These are phyloP conservation scores for Taiwanofungus camphoratus DNA, from an alignment of 1,284 basidiomycete species.

Conservation along the genomic window DNA sequence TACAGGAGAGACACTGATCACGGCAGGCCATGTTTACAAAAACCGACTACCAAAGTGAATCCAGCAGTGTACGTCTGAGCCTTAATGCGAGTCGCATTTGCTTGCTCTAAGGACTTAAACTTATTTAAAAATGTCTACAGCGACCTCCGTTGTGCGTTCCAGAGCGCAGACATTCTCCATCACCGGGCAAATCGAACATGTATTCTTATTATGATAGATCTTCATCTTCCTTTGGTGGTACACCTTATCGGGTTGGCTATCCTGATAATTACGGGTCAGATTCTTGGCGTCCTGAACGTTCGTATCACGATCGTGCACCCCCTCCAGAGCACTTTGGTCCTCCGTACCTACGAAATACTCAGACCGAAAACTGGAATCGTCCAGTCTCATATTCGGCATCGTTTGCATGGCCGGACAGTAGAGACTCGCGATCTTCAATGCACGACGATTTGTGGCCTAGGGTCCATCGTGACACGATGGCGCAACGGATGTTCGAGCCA, in stretches of 20 bases:
- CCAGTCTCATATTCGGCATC: constrained; percentile 15
- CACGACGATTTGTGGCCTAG: constrained; percentile 22
- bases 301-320: constrained; percentile 41
- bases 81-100: constrained; percentile 1
- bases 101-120: background rate
- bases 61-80: background rate
- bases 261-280: constrained; percentile 40
- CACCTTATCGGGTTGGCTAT: constrained; percentile 35
- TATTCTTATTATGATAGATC: constrained; percentile 1
- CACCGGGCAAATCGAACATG: background rate
- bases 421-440: constrained; percentile 28
- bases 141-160: constrained; percentile 1
- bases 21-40: constrained; percentile 3
- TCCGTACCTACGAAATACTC: constrained; percentile 24
- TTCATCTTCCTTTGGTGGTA: background rate
- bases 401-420: constrained; percentile 26
- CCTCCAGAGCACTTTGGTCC: constrained; percentile 46
- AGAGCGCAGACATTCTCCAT: background rate
- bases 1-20: no score
- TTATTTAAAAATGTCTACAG: background rate
- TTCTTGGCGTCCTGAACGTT: constrained; percentile 29
- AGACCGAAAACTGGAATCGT: constrained; percentile 29
- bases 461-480: constrained; percentile 35
- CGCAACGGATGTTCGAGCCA: constrained; percentile 62
- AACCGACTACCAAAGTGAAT: constrained; percentile 2